phyloP scores from a whole-genome alignment of 2,329 filamentous ascomycete species.

The Colletotrichum euphorbiae region DNA sequence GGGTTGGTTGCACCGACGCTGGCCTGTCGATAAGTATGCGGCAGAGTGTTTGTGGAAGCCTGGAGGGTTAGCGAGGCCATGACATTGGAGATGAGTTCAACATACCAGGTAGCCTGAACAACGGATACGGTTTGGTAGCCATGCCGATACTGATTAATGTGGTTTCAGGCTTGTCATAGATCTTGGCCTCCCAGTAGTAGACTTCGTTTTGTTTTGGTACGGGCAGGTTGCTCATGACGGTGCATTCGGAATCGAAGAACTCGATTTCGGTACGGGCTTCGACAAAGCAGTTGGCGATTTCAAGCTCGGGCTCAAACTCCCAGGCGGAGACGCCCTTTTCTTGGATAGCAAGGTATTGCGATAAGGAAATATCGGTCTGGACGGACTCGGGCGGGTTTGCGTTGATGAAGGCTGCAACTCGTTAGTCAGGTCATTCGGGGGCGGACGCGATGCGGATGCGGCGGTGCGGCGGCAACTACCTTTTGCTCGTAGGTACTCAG shows the following conservation, averaged over 20 bases:
- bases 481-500: constrained; percentile 94
- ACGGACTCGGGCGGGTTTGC: constrained; percentile 95
- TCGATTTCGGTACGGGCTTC: constrained; percentile 97
- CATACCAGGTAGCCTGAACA: constrained; percentile 93
- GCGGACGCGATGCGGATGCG: constrained; percentile 7
- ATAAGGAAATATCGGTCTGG: constrained; percentile 96
- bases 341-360: constrained; percentile 97
- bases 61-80: constrained; percentile 48
- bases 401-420: constrained; percentile 82
- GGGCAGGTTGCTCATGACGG: constrained; percentile 94
- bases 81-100: constrained; percentile 37
- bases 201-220: constrained; percentile 99
- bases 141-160: constrained; percentile 92
- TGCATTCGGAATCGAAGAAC: constrained; percentile 98
- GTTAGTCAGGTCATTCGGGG: background rate
- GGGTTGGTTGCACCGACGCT: constrained; percentile 91
- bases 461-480: constrained; percentile 65
- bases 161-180: constrained; percentile 95
- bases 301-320: constrained; percentile 99
- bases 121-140: constrained; percentile 95
- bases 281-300: constrained; percentile 99
- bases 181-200: constrained; percentile 99
- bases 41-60: constrained; percentile 94
- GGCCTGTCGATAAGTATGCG: constrained; percentile 89
- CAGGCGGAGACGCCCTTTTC: constrained; percentile 99